Conservation (phyloP, 2,329 filamentous ascomycete species). For the Alternaria dauci region DNA sequence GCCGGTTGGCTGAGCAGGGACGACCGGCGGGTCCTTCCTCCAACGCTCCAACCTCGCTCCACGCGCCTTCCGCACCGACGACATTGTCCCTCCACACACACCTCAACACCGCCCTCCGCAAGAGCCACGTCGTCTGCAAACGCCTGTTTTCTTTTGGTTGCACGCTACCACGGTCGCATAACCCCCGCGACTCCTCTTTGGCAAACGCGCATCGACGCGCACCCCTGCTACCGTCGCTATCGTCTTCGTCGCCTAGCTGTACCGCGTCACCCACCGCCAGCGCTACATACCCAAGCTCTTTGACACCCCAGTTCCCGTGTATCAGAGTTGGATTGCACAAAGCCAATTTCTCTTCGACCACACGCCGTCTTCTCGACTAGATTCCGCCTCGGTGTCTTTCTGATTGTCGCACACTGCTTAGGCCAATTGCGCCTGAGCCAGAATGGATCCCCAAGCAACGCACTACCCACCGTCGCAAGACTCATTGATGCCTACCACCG, state of each 20-base stretch:
- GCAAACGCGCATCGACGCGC: conserved; percentile 31
- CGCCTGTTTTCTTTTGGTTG: neutral
- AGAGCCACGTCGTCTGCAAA: conserved; percentile 9
- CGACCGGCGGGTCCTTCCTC: conserved; percentile 14
- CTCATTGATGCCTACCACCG: conserved; percentile 44
- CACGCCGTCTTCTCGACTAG: conserved; percentile 1
- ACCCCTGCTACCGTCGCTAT: conserved; percentile 24
- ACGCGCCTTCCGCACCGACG: conserved; percentile 14
- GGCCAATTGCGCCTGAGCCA: conserved; percentile 33
- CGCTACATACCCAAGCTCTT: conserved; percentile 3
- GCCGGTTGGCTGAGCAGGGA: conserved; percentile 8
- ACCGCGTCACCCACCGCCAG: conserved; percentile 15
- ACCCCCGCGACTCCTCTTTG: conserved; percentile 24
- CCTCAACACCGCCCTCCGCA: conserved; percentile 5
- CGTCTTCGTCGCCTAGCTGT: conserved; percentile 14
- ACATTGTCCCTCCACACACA: conserved; percentile 13
- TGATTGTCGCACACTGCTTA: conserved; percentile 39
- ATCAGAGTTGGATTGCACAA: conserved; percentile 17
- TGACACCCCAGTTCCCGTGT: conserved; percentile 5
- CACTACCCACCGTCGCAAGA: conserved; percentile 39
- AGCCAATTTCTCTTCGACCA: conserved; percentile 11
- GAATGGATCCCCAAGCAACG: conserved; percentile 41
- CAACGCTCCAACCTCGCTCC: conserved; percentile 21
- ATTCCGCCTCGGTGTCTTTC: conserved; percentile 19
- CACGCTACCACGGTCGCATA: conserved; percentile 17